Evolutionary conservation across 176 grass and related monocot species (phyloP).

Genomic region (Eremochloa ophiuroides): DNA sequence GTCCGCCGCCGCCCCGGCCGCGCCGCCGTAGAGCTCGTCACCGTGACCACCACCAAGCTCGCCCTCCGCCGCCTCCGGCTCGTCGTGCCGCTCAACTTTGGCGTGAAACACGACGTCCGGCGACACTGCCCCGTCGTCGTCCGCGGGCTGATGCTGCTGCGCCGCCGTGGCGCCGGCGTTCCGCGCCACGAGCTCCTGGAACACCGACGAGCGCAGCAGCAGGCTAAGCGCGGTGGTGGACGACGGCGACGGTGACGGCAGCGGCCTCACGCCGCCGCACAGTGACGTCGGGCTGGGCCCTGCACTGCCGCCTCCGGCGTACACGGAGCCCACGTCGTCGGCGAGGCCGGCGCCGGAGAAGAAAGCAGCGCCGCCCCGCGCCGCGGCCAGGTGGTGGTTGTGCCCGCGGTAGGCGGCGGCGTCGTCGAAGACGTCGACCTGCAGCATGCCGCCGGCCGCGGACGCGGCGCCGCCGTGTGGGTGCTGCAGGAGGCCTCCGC

Average conservation of each 20-base stretch:
- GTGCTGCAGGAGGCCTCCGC: not conserved
- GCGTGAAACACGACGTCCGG: not conserved
- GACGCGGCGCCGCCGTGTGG: not conserved
- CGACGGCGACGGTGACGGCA: conserved; percentile 27
- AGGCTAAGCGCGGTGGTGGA: conserved; percentile 55
- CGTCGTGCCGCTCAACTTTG: not conserved
- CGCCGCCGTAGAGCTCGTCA: conserved; percentile 19
- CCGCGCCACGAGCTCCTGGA: conserved; percentile 52
- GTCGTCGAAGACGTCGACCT: not conserved
- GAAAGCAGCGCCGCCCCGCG: not conserved
- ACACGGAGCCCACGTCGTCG: conserved; percentile 15
- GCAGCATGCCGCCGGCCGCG: not conserved
- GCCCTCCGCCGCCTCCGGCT: not conserved
- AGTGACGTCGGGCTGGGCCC: not conserved
- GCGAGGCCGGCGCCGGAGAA: not conserved
- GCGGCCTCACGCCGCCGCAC: not conserved
- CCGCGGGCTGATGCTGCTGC: not conserved
- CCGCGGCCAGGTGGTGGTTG: conserved; percentile 2
- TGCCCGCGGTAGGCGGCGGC: too few relatives aligned
- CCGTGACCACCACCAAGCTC: not conserved
- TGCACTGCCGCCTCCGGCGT: not conserved
- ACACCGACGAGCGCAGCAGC: conserved; percentile 54
- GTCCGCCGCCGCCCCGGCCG: not conserved
- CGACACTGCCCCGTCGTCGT: not conserved
- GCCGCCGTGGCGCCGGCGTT: not conserved